Percentiles rank a stretch among this genome's conserved stretches.
These are phyloP conservation scores for Helotiales sp. DNA, from an alignment of 2,329 filamentous ascomycete genomes.

Conservation along the genomic window DNA sequence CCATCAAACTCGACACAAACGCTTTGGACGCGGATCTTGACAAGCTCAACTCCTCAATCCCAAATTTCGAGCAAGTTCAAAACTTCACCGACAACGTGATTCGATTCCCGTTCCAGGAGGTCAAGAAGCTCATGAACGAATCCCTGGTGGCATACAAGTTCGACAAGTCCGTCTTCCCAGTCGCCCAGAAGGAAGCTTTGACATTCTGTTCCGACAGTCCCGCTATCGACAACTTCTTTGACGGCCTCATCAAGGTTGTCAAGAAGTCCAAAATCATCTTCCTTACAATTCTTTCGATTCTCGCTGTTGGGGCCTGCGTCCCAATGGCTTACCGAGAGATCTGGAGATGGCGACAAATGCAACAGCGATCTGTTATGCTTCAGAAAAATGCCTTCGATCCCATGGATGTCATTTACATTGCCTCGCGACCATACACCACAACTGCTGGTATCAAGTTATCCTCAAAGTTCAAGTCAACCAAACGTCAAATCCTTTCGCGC, in stretches of 20 bases:
- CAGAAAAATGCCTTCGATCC: slow-evolving; percentile 71
- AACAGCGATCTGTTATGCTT: slow-evolving; percentile 70
- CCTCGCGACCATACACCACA: slow-evolving; percentile 79
- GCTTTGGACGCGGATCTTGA: slow-evolving; percentile 71
- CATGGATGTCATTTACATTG: slow-evolving; percentile 88
- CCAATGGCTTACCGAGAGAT: slow-evolving; percentile 85
- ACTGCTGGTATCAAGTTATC: slow-evolving; percentile 73
- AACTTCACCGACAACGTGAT: slow-evolving; percentile 80
- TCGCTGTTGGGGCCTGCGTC: slow-evolving; percentile 74
- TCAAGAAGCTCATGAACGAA: slow-evolving; percentile 74
- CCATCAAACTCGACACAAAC: slow-evolving; percentile 69
- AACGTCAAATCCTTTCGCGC: slow-evolving; percentile 65
- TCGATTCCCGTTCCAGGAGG: slow-evolving; percentile 77
- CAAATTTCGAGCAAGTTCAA: slow-evolving; percentile 81
- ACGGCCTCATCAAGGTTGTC: slow-evolving; percentile 69
- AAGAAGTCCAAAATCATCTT: slow-evolving; percentile 74
- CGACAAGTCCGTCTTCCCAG: slow-evolving; percentile 76
- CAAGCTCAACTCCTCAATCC: slow-evolving; percentile 78
- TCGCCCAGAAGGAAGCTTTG: slow-evolving; percentile 81
- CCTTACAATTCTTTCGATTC: slow-evolving; percentile 72
- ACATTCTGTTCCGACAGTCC: slow-evolving; percentile 89
- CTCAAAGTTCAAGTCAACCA: slow-evolving; percentile 63
- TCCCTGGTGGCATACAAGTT: slow-evolving; percentile 77
- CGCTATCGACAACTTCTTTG: slow-evolving; percentile 83
- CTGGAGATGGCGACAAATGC: slow-evolving; percentile 74